Evolutionary conservation across 768 basidiomycete genomes (phyloP), one percentile per base, ranked within the genome.

Genomic region (Mycena galopus): DNA sequence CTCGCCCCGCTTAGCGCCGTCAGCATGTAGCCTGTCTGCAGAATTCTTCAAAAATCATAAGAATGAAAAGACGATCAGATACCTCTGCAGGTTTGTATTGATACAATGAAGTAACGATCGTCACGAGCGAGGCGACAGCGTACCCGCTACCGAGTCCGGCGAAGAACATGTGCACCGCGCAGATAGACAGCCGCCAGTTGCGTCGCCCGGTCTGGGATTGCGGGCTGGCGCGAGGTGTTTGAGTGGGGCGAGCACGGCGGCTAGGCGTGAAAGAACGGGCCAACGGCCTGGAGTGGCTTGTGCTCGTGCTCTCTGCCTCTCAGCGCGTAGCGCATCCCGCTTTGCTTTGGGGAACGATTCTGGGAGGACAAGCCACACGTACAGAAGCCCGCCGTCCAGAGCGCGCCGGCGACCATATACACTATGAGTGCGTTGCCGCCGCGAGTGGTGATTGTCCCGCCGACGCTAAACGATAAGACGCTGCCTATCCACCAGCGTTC

Each of bases 171-270:
- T 83, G 81, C 7, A 53, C 55, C 0, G 77, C 78, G 72, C 81
- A 82, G 74, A 76, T 75, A 25, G 75, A 11, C n/a, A 83, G 70
- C 32, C 81, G 77, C 80, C 79, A 82, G 32, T 79, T 82, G 16
- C 23, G 74, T 53, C 57, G 67, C 11, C 79, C 80, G 27, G 74
- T 75, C 29, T 69, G 65, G 11, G 12, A 51, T 62, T 75, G 37
- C 50, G 71, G 29, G 33, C 62, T 3, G 82, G 79, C n/a, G 69
- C 33, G 25, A 81, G 66, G 23, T 74, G 44, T 61, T 75, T 77
- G 25, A 82, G 62, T 17, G 79, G 79, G 27, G 76, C 76, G 8
- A 82, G 75, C 14, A 79, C 35, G 39, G 68, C 47, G 11, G 53
- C 12, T 0, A 63, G 51, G 16, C 12, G 33, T 16, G 42, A 3